A percentile compares a stretch with the other conserved stretches of the same genome.
Evolutionary conservation across 257 asterid genomes (phyloP).

Genomic region (Mentha longifolia): DNA sequence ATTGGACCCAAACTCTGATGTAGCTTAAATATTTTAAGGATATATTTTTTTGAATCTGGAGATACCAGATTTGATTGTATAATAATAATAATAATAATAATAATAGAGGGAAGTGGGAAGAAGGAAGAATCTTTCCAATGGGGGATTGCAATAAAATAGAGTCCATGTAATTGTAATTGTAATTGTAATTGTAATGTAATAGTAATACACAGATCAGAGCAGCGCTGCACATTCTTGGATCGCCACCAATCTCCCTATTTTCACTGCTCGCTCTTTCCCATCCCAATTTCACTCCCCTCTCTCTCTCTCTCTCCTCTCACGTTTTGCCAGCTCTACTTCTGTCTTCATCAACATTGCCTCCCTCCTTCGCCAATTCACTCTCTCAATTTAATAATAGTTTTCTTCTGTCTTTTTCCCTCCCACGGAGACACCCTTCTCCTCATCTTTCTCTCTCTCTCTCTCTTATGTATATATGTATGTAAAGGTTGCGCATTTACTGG

Average conservation of each 20-base stretch:
- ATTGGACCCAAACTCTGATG: too few species aligned
- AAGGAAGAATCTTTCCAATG: constrained; percentile 29
- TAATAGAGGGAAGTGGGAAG: too few species aligned
- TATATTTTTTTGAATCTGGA: too few species aligned
- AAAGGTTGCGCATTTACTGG: constrained; percentile 32
- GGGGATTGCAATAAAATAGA: constrained; percentile 17
- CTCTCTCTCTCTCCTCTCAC: constrained; percentile 27
- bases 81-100: too few species aligned
- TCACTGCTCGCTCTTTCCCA: too few species aligned
- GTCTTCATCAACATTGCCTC: constrained; percentile 26
- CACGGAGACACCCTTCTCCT: background rate
- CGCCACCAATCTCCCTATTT: constrained; percentile 40
- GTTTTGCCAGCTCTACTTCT: constrained; percentile 38
- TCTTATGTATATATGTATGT: constrained; percentile 3
- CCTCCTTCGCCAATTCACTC: too few species aligned
- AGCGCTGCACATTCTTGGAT: constrained; percentile 67
- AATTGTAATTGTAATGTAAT: too few species aligned
- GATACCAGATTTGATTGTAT: too few species aligned
- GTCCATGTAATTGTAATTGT: too few species aligned
- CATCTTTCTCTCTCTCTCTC: background rate
- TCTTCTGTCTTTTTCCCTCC: constrained; percentile 29
- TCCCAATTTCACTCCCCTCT: too few species aligned
- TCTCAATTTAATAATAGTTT: constrained; percentile 21
- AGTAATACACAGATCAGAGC: constrained; percentile 41
- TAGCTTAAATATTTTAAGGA: too few species aligned